A percentile compares a stretch with the other conserved stretches of the same genome.
Conservation (phyloP, 176 grass and related monocot species). For the barley (Hordeum vulgare) region MorexV3_pseudomolecules_assembly NC_058522.1:510752653-510753152, state of each 20-base stretch:
- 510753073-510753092: not conserved
- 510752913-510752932: not conserved
- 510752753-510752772: not conserved
- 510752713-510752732: not conserved
- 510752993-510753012: not conserved
- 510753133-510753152: not conserved
- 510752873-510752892: not conserved
- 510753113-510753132: not conserved
- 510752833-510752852: not conserved
- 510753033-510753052: not conserved
- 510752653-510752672: slow-evolving; percentile 12
- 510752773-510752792: not conserved
- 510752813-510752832: not conserved
- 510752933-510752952: not conserved
- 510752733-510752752: not conserved
- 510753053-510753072: not conserved
- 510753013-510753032: not conserved
- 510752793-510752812: not conserved
- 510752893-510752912: not conserved
- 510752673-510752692: slow-evolving; percentile 2
- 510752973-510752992: not conserved
- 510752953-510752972: not conserved
- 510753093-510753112: not conserved
- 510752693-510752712: not conserved
- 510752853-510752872: not conserved